Evolutionary conservation across 305 asterid species (phyloP).

Genomic region (Euphrasia arctica): DNA sequence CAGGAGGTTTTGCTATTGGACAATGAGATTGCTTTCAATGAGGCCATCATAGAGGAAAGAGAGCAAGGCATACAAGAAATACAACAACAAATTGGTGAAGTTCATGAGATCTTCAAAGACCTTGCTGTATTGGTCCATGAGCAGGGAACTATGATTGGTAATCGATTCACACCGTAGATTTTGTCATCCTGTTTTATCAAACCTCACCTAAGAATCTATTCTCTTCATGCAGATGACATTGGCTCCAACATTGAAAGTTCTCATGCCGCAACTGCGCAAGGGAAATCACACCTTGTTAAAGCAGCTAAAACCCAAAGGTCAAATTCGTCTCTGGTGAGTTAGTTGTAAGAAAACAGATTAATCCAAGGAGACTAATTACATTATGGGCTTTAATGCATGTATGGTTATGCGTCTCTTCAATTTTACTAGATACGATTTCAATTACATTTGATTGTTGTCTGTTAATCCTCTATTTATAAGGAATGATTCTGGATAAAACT

Average conservation of each 20-base stretch:
- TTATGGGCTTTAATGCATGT: neutral
- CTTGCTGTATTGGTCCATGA: slow-evolving; percentile 86
- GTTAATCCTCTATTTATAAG: slow-evolving; percentile 6
- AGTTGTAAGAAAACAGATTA: neutral
- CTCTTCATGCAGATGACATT: slow-evolving; percentile 56
- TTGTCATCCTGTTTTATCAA: slow-evolving; percentile 7
- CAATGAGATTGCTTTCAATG: slow-evolving; percentile 86
- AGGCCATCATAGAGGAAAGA: slow-evolving; percentile 88
- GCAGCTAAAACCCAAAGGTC: slow-evolving; percentile 92
- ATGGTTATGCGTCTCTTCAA: neutral
- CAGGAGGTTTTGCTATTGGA: slow-evolving; percentile 82
- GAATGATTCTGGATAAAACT: neutral
- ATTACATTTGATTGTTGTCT: neutral
- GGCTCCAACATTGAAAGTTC: slow-evolving; percentile 78
- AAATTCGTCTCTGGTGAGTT: slow-evolving; percentile 80
- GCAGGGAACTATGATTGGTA: slow-evolving; percentile 93
- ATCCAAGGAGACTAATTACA: neutral
- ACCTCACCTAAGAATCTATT: slow-evolving; percentile 19
- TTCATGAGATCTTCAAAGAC: slow-evolving; percentile 91
- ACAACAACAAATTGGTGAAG: slow-evolving; percentile 94
- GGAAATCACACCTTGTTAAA: slow-evolving; percentile 74
- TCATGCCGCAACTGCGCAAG: slow-evolving; percentile 90
- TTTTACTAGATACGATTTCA: no score
- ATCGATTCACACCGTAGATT: slow-evolving; percentile 13
- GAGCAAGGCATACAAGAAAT: slow-evolving; percentile 93